phyloP scores from a whole-genome alignment of 768 basidiomycete species.

The Pisolithus albus region DNA sequence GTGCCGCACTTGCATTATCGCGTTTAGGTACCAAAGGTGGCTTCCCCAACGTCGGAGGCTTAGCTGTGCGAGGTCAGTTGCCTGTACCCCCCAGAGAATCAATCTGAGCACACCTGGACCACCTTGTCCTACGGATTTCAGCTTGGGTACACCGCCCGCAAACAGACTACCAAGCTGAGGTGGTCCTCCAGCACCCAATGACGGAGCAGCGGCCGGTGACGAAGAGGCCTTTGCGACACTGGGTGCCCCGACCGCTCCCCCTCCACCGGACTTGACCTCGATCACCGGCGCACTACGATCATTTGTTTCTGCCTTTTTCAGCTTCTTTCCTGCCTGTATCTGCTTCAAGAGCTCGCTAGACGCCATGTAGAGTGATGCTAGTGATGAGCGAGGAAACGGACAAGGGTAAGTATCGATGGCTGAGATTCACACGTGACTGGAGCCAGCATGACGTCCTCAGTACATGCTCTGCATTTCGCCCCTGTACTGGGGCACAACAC shows the following conservation, averaged over 20 bases:
- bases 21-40: constrained; percentile 60
- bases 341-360: constrained; percentile 70
- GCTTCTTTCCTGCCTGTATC: constrained; percentile 73
- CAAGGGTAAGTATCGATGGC: too few relatives aligned
- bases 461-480: too few relatives aligned
- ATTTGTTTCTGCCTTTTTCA: constrained; percentile 79
- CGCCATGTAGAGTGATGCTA: constrained; percentile 41
- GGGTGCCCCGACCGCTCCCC: constrained; percentile 38
- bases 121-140: constrained; percentile 71
- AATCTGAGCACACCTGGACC: constrained; percentile 41
- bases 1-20: constrained; percentile 25
- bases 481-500: too few relatives aligned
- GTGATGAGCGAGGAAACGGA: neutral
- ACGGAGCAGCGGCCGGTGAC: constrained; percentile 10
- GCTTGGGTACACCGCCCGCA: constrained; percentile 86
- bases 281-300: constrained; percentile 69
- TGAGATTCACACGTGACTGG: too few relatives aligned
- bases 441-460: too few relatives aligned
- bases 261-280: constrained; percentile 39
- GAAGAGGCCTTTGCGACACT: constrained; percentile 14
- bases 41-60: constrained; percentile 56
- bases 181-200: constrained; percentile 40
- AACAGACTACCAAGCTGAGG: constrained; percentile 83
- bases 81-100: neutral
- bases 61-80: constrained; percentile 35